Base-by-base conservation (phyloP, 208 protist genomes). In the Crithidia sp. region DNA sequence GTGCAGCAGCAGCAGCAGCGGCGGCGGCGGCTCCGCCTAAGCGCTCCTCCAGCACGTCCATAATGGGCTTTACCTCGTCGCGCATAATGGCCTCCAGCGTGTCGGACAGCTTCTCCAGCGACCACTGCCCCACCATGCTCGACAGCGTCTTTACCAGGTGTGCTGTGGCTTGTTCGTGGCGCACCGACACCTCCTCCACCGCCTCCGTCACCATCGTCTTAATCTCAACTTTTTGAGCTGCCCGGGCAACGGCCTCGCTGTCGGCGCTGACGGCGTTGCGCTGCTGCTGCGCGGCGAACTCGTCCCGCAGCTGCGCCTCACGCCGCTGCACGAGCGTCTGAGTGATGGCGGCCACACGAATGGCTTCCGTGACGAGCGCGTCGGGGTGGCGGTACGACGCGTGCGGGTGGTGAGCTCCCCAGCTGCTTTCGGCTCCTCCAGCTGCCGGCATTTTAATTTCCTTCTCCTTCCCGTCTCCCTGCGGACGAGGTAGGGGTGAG, bases 101-200 rank as follows among this genome's bases (percentile, higher is more conserved):
- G 41, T 92, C 82, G 36, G 85, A 80, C 12, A 92, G 75, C 59
- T 82, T 86, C 53, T 92, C 87, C 37, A 76, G 50, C 16, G 87
- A 88, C 79, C 82, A 90, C 64, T 87, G 83, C 16, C 75, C 75
- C 45, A 88, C 79, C 72, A 88, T 84, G 45, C 78, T 80, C 17
- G 82, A 86, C 6, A 92, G 69, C 17, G 88, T 86, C 60, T 82
- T 85, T 6, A 89, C 81, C 6, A 90, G 71, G 61, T 90, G 85
- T 49, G 81, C 74, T 0, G 83, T 90, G 44, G 85, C 87, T 54
- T 90, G 85, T 67, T 93, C 85, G 67, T 90, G 88, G 10, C 81
- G 85, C 28, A 78, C 74, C 39, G 79, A 80, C 37, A 93, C 83
- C 71, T 93, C 85, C 54, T 90, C 83, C 17, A 93, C 57, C 17